Evolutionary conservation across 2,329 filamentous ascomycete genomes (phyloP).

Genomic region (Phaeosphaeria sp.): DNA sequence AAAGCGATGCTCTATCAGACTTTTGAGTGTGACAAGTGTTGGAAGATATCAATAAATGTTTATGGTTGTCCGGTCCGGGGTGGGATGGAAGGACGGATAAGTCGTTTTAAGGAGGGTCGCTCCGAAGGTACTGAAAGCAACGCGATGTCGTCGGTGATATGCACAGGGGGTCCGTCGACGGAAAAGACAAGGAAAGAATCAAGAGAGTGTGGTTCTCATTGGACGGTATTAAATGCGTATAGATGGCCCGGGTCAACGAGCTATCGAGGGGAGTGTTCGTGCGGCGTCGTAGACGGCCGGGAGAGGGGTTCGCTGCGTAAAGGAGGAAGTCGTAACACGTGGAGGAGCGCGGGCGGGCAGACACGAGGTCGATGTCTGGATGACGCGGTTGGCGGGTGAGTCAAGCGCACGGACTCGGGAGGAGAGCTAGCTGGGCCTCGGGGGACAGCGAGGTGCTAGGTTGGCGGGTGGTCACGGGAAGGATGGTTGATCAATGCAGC

Average conservation of each 20-base stretch:
- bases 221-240: conserved; percentile 49
- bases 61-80: conserved; percentile 30
- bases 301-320: conserved; percentile 47
- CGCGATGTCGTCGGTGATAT: conserved; percentile 48
- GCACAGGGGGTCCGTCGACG: conserved; percentile 47
- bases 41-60: conserved; percentile 46
- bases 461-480: conserved; percentile 35
- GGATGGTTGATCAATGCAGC: conserved; percentile 25
- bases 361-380: conserved; percentile 33
- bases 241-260: conserved; percentile 51
- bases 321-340: conserved; percentile 49
- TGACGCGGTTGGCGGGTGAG: conserved; percentile 40
- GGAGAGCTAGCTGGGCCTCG: conserved; percentile 32
- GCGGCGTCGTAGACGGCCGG: conserved; percentile 39
- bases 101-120: conserved; percentile 40
- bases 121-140: conserved; percentile 35
- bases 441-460: conserved; percentile 29
- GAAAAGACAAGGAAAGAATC: conserved; percentile 50
- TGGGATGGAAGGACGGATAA: conserved; percentile 26
- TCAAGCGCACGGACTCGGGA: conserved; percentile 45
- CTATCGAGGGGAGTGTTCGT: conserved; percentile 32
- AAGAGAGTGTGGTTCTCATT: conserved; percentile 55
- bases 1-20: conserved; percentile 48
- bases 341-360: conserved; percentile 37
- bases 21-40: conserved; percentile 43